Conservation (phyloP, 768 basidiomycete genomes). For the Boletus tomentosulus region DNA sequence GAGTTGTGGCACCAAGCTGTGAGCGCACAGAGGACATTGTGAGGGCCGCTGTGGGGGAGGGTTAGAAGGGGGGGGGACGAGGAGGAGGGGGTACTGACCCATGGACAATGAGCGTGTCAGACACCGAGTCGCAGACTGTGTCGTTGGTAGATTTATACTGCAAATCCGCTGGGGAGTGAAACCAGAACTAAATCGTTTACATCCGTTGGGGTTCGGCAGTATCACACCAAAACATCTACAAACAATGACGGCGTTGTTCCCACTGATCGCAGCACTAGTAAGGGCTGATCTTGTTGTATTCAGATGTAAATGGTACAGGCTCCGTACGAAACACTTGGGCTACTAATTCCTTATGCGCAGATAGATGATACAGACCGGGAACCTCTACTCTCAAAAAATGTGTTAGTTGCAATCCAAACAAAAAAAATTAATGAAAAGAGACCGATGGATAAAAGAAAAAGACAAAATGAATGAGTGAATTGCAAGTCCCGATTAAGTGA, state of each 20-base stretch:
- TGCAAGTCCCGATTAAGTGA: conserved; percentile 19
- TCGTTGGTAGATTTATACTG: conserved; percentile 26
- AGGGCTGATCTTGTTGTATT: neutral
- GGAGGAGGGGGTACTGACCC: conserved; percentile 32
- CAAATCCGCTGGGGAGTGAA: conserved; percentile 27
- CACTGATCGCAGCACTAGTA: neutral
- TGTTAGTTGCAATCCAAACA: conserved; percentile 13
- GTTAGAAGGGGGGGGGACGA: neutral
- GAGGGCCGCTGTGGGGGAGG: conserved; percentile 34
- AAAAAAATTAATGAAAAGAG: conserved; percentile 7
- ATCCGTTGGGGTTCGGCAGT: conserved; percentile 32
- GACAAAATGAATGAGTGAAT: neutral
- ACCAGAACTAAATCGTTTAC: neutral
- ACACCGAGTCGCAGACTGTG: conserved; percentile 26
- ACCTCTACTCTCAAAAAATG: conserved; percentile 9
- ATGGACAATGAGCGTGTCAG: conserved; percentile 33
- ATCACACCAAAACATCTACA: conserved; percentile 18
- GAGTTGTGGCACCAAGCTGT: conserved; percentile 26
- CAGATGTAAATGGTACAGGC: conserved; percentile 16
- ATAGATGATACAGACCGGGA: conserved; percentile 18
- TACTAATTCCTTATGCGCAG: neutral
- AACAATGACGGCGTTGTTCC: conserved; percentile 6
- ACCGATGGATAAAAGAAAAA: neutral
- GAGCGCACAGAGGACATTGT: conserved; percentile 36
- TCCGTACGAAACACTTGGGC: conserved; percentile 8